A percentile compares a stretch with the other conserved stretches of the same genome.
phyloP scores from a whole-genome alignment of 768 basidiomycete species.

The Phanerochaete carnosa region DNA sequence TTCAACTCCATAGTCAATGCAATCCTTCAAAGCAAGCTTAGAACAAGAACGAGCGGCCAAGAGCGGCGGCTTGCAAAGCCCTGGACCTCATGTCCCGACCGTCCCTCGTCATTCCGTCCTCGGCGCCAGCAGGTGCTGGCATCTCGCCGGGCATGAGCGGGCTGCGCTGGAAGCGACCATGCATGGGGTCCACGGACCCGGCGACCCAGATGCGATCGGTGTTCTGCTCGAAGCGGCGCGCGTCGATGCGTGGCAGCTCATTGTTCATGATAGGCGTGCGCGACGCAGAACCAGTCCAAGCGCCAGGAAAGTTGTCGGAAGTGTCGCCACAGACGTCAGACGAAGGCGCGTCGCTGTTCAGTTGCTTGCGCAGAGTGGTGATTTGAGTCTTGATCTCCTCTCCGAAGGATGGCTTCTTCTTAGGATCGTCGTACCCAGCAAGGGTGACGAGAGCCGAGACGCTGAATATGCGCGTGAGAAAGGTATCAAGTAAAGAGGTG shows the following conservation, averaged over 20 bases:
- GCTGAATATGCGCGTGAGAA: conserved; percentile 34
- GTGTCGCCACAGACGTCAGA: background rate
- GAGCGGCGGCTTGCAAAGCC: conserved; percentile 7
- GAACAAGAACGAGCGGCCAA: conserved; percentile 12
- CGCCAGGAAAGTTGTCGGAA: conserved; percentile 9
- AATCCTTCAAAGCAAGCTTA: background rate
- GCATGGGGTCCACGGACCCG: conserved; percentile 8
- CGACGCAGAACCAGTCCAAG: background rate
- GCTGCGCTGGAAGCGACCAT: background rate
- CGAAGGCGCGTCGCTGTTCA: conserved; percentile 34
- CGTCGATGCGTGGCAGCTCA: background rate
- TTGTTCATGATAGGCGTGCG: background rate
- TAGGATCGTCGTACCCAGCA: conserved; percentile 42
- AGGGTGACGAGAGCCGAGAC: conserved; percentile 72
- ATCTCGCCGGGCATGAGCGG: conserved; percentile 22
- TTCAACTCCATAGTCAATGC: background rate
- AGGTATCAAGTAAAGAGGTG: background rate
- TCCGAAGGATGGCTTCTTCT: conserved; percentile 49
- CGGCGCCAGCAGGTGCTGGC: conserved; percentile 7
- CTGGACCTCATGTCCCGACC: conserved; percentile 6
- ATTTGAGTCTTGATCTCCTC: conserved; percentile 55
- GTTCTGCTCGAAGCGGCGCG: background rate
- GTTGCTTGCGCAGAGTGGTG: conserved; percentile 57
- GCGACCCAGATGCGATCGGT: background rate
- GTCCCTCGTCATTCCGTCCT: background rate